Conservation (phyloP, 179 eudicot genomes). For the Spinacia oleracea region DNA sequence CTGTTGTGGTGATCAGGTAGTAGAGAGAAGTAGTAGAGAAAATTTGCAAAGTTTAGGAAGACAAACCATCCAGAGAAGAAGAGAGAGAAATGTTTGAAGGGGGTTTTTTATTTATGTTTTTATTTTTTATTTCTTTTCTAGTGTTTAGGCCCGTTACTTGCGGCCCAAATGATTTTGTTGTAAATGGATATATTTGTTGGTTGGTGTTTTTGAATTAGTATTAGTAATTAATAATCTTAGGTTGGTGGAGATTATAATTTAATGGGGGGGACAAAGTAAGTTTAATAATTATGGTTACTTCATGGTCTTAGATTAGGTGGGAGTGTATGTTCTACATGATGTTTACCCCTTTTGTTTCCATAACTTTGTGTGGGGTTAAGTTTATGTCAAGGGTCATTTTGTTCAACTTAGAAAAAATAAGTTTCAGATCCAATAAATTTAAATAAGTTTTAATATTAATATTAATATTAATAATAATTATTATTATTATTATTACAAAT, state of each 20-base stretch:
- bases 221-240: background rate
- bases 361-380: background rate
- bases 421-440: too few relatives aligned
- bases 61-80: background rate
- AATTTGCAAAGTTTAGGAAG: background rate
- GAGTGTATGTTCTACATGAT: background rate
- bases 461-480: too few relatives aligned
- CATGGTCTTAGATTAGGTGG: constrained; percentile 8
- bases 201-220: background rate
- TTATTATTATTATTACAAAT: too few relatives aligned
- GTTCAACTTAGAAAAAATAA: too few relatives aligned
- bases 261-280: background rate
- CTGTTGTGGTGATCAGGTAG: background rate
- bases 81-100: background rate
- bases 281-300: constrained; percentile 10
- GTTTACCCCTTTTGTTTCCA: background rate
- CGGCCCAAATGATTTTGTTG: constrained; percentile 8
- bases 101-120: background rate
- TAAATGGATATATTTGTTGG: background rate
- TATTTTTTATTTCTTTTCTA: background rate
- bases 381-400: background rate
- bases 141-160: background rate
- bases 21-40: background rate
- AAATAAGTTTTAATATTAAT: too few relatives aligned
- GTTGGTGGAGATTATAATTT: constrained; percentile 7